Evolutionary conservation across 2,329 filamentous ascomycete species (phyloP).

Genomic region (Penicillium decumbens): DNA sequence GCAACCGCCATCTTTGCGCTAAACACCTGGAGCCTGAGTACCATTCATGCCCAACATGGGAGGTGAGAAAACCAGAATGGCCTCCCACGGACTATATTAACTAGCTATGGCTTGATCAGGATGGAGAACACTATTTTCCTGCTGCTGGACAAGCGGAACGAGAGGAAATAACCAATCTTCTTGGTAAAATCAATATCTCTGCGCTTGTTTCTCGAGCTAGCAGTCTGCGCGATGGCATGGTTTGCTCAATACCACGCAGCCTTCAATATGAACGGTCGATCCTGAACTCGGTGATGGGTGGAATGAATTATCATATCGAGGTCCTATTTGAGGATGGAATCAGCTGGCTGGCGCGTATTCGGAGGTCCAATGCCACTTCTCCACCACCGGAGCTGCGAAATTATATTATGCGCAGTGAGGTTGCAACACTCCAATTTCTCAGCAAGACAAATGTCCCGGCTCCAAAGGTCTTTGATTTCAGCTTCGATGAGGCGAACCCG

Average conservation of each 20-base stretch:
- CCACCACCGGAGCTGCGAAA: slow-evolving; percentile 30
- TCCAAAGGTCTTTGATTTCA: slow-evolving; percentile 39
- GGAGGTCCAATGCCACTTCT: slow-evolving; percentile 40
- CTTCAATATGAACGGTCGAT: slow-evolving; percentile 38
- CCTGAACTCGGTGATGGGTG: slow-evolving; percentile 41
- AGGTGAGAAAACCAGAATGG: slow-evolving; percentile 28
- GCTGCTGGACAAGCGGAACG: slow-evolving; percentile 33
- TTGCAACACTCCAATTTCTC: slow-evolving; percentile 42
- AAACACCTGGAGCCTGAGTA: slow-evolving; percentile 30
- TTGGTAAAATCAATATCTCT: slow-evolving; percentile 34
- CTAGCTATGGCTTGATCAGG: slow-evolving; percentile 24
- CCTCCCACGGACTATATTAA: slow-evolving; percentile 1
- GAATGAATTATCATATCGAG: slow-evolving; percentile 46
- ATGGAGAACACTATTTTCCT: slow-evolving; percentile 35
- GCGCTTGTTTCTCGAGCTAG: slow-evolving; percentile 39
- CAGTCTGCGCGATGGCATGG: slow-evolving; percentile 33
- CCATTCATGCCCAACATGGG: slow-evolving; percentile 38
- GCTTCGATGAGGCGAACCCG: slow-evolving; percentile 31
- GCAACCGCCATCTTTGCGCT: slow-evolving; percentile 37
- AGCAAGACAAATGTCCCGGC: slow-evolving; percentile 34
- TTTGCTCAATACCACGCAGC: slow-evolving; percentile 33
- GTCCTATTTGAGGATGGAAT: slow-evolving; percentile 44
- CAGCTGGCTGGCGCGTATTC: slow-evolving; percentile 44
- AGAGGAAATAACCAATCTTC: slow-evolving; percentile 33
- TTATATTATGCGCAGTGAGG: slow-evolving; percentile 40